phyloP scores from a whole-genome alignment of 805 yeast genomes.

The Kuraishia hungarica region DNA sequence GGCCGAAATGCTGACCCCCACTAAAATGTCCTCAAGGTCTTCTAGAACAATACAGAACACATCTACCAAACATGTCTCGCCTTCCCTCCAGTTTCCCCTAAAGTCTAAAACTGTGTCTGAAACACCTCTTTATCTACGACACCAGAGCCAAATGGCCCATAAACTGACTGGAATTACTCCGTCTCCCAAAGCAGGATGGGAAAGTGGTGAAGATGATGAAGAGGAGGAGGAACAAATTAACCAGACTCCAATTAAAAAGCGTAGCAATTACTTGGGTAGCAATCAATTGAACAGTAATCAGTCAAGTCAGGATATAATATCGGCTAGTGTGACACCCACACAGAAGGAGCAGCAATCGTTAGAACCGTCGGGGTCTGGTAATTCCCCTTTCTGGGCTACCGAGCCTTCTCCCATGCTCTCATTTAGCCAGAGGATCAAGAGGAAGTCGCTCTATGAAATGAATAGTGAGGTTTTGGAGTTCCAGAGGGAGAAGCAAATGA shows the following conservation, averaged over 20 bases:
- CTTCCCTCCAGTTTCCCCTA: not conserved
- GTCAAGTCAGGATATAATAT: no score
- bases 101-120: not conserved
- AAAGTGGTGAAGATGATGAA: not conserved
- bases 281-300: no score
- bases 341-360: no score
- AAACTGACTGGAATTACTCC: not conserved
- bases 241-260: not conserved
- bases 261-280: no score
- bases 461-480: conserved; percentile 36
- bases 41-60: no score
- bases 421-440: conserved; percentile 8
- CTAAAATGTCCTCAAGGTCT: no score
- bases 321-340: no score
- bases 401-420: conserved; percentile 23
- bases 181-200: not conserved
- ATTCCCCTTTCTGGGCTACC: conserved; percentile 2
- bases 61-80: no score
- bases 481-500: conserved; percentile 14
- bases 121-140: conserved; percentile 5
- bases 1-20: not conserved
- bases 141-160: conserved; percentile 7
- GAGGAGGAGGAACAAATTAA: not conserved
- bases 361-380: no score
- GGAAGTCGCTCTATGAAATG: conserved; percentile 33